phyloP scores from a whole-genome alignment of 2,329 filamentous ascomycete species.

The Arthrocladium fulminans region DNA sequence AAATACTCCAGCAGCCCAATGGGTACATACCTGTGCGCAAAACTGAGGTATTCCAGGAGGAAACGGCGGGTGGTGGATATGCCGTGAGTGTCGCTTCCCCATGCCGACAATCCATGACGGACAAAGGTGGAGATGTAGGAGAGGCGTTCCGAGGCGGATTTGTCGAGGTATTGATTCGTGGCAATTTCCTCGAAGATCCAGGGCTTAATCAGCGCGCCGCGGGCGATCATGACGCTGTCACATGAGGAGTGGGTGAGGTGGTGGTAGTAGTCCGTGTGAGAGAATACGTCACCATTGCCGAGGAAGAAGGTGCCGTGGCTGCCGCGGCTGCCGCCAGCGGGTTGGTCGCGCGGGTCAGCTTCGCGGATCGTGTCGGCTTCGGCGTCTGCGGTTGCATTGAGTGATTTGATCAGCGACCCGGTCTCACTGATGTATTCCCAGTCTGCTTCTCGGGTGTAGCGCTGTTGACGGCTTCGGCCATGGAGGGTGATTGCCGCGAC shows the following conservation, averaged over 20 bases:
- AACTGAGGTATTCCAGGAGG: slow-evolving; percentile 91
- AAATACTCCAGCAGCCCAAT: slow-evolving; percentile 80
- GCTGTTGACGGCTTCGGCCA: slow-evolving; percentile 84
- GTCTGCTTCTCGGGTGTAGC: slow-evolving; percentile 86
- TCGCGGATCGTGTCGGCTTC: slow-evolving; percentile 69
- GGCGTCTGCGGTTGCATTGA: slow-evolving; percentile 60
- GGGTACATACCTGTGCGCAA: slow-evolving; percentile 84
- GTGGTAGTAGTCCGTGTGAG: slow-evolving; percentile 75
- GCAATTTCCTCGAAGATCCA: slow-evolving; percentile 98
- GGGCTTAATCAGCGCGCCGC: slow-evolving; percentile 91
- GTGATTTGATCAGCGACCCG: slow-evolving; percentile 69
- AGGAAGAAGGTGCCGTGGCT: slow-evolving; percentile 78
- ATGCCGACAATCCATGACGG: slow-evolving; percentile 82
- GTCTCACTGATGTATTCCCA: slow-evolving; percentile 93
- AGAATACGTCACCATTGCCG: slow-evolving; percentile 95
- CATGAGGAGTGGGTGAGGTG: slow-evolving; percentile 70
- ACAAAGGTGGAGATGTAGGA: slow-evolving; percentile 80
- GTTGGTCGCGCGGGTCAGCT: slow-evolving; percentile 58
- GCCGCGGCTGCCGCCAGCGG: slow-evolving; percentile 6
- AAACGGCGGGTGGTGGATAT: slow-evolving; percentile 86
- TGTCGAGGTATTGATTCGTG: slow-evolving; percentile 79
- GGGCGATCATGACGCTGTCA: slow-evolving; percentile 94
- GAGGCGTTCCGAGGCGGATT: slow-evolving; percentile 79
- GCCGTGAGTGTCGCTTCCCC: slow-evolving; percentile 92
- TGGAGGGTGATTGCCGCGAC: slow-evolving; percentile 94